Conservation (phyloP, 768 basidiomycete genomes). For the Crassisporium funariophilum region DNA sequence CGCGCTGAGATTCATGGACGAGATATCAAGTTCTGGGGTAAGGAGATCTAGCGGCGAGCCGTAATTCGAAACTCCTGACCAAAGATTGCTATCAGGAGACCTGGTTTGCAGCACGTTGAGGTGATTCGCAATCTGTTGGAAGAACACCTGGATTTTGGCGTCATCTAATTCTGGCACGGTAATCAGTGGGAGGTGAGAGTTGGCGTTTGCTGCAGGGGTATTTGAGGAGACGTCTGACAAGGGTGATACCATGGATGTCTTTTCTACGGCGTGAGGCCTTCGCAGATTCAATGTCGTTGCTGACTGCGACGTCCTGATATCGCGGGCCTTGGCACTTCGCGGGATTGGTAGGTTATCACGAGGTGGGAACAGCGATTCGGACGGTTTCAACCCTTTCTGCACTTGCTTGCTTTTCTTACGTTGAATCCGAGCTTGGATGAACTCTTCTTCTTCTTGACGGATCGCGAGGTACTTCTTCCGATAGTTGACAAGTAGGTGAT, state of each 20-base stretch:
- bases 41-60: too few species aligned
- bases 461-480: slow-evolving; percentile 73
- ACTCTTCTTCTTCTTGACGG: slow-evolving; percentile 66
- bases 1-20: too few species aligned
- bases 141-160: slow-evolving; percentile 79
- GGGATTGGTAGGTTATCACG: slow-evolving; percentile 66
- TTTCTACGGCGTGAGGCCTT: too few species aligned
- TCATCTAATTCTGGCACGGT: slow-evolving; percentile 74
- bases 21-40: too few species aligned
- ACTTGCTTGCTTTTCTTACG: slow-evolving; percentile 36
- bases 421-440: slow-evolving; percentile 37
- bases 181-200: slow-evolving; percentile 42
- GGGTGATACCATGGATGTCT: slow-evolving; percentile 17
- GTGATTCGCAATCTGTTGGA: slow-evolving; percentile 82
- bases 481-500: slow-evolving; percentile 86
- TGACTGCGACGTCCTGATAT: slow-evolving; percentile 14
- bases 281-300: slow-evolving; percentile 17
- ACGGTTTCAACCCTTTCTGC: slow-evolving; percentile 21
- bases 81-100: slow-evolving; percentile 19
- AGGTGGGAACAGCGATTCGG: slow-evolving; percentile 42
- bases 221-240: slow-evolving; percentile 19
- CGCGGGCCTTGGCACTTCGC: slow-evolving; percentile 46
- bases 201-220: not conserved
- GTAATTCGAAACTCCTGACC: not conserved
- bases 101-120: slow-evolving; percentile 70